These are phyloP conservation scores for Cutaneotrichosporon cutaneum DNA, from an alignment of 1,284 basidiomycete genomes.

Conservation along the genomic window DNA sequence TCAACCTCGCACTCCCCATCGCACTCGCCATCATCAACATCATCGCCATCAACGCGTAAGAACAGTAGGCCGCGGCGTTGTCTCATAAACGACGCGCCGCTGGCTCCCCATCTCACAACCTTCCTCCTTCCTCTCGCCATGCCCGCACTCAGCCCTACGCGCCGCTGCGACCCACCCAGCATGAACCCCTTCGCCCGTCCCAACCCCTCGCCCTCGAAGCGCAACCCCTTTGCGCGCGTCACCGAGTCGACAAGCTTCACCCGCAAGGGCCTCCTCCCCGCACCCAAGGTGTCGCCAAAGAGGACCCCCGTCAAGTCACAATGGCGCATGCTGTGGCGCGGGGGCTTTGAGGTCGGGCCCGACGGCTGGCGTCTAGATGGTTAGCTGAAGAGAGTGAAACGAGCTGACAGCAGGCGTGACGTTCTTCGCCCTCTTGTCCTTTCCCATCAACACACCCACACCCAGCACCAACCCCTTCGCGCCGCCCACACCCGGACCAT, in stretches of 20 bases:
- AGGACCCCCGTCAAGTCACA: background rate
- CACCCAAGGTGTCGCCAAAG: background rate
- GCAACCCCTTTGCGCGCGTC: slow-evolving; percentile 17
- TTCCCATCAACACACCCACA: background rate
- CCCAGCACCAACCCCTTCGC: slow-evolving; percentile 7
- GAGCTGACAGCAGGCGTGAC: slow-evolving; percentile 39
- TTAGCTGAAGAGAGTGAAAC: too few species aligned
- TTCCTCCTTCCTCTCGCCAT: background rate
- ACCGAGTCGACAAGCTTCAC: slow-evolving; percentile 2
- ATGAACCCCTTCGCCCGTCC: background rate
- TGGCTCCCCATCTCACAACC: background rate
- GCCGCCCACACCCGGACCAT: slow-evolving; percentile 11
- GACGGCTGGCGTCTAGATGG: slow-evolving; percentile 51
- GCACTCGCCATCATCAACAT: background rate
- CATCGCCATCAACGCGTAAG: background rate
- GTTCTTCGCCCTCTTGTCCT: slow-evolving; percentile 42
- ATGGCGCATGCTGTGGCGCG: slow-evolving; percentile 52
- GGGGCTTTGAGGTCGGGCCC: slow-evolving; percentile 48
- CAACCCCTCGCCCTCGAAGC: slow-evolving; percentile 5
- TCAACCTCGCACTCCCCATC: too few species aligned
- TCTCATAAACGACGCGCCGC: background rate
- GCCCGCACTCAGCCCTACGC: background rate
- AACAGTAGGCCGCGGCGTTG: background rate
- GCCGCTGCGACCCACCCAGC: background rate
- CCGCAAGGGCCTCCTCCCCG: slow-evolving; percentile 12